Evolutionary conservation across 495 filamentous ascomycete species (phyloP), one percentile per base, ranked within the genome.

Genomic region (Talaromyces trachyspermus): DNA sequence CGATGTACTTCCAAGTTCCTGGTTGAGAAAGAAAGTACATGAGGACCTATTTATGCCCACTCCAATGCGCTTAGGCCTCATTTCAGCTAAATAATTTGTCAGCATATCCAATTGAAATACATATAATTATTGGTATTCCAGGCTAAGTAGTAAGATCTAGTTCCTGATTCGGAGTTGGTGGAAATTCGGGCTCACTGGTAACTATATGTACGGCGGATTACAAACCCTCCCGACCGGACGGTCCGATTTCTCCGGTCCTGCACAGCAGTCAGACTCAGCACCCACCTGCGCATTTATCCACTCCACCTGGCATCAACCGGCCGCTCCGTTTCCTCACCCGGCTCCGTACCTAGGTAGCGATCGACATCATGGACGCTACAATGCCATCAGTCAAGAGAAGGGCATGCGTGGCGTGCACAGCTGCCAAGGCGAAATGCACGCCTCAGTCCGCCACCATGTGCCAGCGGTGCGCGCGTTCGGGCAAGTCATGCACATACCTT

Each of bases 401-500:
- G 15, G 53, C 56, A 46, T 58, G 56, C 20, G 53, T 55, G 44
- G 47, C 53, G 1, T 58, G 56, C 32, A 58, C 56, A 6, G 23
- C 33, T 49, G 53, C 48, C 41, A 58, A 58, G 42, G 50, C 50
- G 19, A 58, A 55, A 51, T 58, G 56, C 27, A 50, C 53, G 3
- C 56, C 53, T 11, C 53, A 55, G 7, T n/a, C 33, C 11, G 39
- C 37, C 22, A 48, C 51, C 27, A 7, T 53, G n/a, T 58, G 56
- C 40, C 53, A 55, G 50, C 53, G 56, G 9, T 58, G 56, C 41
- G 56, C 56, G 51, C 56, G 56, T 33, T 27, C 55, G 33, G 56
- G 53, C 39, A 58, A 58, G 44, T 29, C 53, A 46, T 58, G 56
- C 45, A 55, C 53, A 8, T 58, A 51, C 45, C 53, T 58, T 45